Base-by-base conservation (phyloP, 768 basidiomycete species). In the Lactifluus piperatus region DNA sequence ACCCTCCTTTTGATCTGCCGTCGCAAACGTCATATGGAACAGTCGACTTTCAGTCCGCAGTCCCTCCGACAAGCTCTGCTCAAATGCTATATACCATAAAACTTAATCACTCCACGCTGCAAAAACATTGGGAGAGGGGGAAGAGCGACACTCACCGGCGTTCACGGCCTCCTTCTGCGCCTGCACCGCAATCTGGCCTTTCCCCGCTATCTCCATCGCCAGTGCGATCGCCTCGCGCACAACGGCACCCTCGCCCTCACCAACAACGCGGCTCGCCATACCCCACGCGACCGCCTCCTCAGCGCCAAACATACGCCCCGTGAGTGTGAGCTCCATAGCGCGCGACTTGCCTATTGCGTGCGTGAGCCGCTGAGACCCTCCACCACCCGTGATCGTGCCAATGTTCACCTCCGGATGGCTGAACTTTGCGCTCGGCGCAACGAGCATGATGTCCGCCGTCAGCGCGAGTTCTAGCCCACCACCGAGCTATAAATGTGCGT, bases 331-430 rank as follows among this genome's bases (percentile, higher is more conserved):
- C 69, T 98, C 95, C 95, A 97, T 98, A 16, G 94, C 81, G 62
- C 90, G 83, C 9, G 91, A 91, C 73, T 97, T 97, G 45, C 95
- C 95, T 63, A 97, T 81, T 10, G 86, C 79, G 62, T 78, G 83
- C 14, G 89, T 82, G 54, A 98, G 83, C 44, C 94, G 87, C 68
- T 98, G 94, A 2, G 93, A 91, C 5, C 94, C 94, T 30, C 94
- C 95, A 9, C 88, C 92, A 3, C 94, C 94, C 16, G 94, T 94
- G 68, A 97, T 97, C 61, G 91, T 85, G 54, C 94, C 95, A 30
- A 97, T 79, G 68, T 90, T 94, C 72, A 99, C 93, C 71, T 98
- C 95, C 18, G 95, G 95, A 70, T 97, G 95, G 18, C 93, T 93
- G 65, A 99, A 97, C 66, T 84, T 84, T 18, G 95, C 95, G 10